phyloP scores from a whole-genome alignment of 2,329 filamentous ascomycete genomes.

The Teratosphaeriaceae sp. region DNA sequence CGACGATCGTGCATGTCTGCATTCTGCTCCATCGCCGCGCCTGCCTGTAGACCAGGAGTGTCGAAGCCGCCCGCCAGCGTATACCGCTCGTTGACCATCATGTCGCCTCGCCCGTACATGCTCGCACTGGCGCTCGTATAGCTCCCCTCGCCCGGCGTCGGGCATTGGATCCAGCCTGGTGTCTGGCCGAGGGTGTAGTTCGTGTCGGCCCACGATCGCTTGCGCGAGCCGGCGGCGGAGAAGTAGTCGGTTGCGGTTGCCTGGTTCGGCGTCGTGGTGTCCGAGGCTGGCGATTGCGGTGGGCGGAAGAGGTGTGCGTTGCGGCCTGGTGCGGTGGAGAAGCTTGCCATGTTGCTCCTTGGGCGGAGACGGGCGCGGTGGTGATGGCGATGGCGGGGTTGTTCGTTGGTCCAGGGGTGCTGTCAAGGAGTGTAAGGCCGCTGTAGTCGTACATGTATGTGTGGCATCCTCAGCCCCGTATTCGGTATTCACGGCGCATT shows the following conservation, averaged over 20 bases:
- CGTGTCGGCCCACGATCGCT: slow-evolving; percentile 21
- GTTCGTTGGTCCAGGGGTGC: neutral
- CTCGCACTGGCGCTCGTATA: slow-evolving; percentile 14
- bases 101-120: slow-evolving; percentile 30
- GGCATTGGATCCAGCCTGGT: slow-evolving; percentile 16
- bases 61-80: slow-evolving; percentile 45
- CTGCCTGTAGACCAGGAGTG: slow-evolving; percentile 34
- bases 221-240: slow-evolving; percentile 20
- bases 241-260: slow-evolving; percentile 24
- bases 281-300: slow-evolving; percentile 33
- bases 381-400: neutral
- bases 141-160: slow-evolving; percentile 17
- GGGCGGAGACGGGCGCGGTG: neutral
- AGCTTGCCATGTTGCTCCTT: neutral
- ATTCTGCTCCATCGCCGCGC: slow-evolving; percentile 30
- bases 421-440: too few relatives aligned
- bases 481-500: too few relatives aligned
- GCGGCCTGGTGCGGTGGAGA: slow-evolving; percentile 1
- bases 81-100: slow-evolving; percentile 47
- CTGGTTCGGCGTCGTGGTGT: slow-evolving; percentile 20
- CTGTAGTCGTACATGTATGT: too few relatives aligned
- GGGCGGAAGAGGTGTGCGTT: slow-evolving; percentile 36
- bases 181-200: slow-evolving; percentile 7
- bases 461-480: too few relatives aligned
- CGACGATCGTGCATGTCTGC: slow-evolving; percentile 14